Base-by-base conservation (phyloP, 768 basidiomycete genomes). In the Mycena amicta region DNA sequence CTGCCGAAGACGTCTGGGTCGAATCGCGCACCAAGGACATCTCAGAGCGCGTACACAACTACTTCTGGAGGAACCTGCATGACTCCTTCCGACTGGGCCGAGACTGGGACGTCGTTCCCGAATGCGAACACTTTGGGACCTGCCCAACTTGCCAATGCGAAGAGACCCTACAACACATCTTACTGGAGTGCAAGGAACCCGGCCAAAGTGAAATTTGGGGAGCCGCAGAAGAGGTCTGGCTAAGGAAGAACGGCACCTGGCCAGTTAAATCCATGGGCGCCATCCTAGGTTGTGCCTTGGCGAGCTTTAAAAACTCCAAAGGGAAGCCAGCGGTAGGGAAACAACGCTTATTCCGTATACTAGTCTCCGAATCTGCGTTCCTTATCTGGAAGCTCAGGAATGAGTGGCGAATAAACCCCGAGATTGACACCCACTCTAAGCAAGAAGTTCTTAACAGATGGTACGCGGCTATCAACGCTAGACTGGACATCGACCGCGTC, bases 21-120 rank as follows among this genome's bases (percentile, higher is more conserved):
- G 22, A 18, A 18, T 13, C n/a, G 15, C 4, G 26, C 4, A 4
- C 15, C 49, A 50, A 50, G 29, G 33, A 53, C 5, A 13, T 49
- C 22, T 52, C 50, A 11, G 23, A 23, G 4, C n/a, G 27, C 22
- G 3, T 27, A n/a, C 13, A 13, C 2, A 15, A 55, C 15, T 55
- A 43, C 40, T 45, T 61, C 3, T 64, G 59, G 59, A 60, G 49
- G 45, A 37, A 40, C 3, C 41, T 64, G 26, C 63, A 61, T 27
- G 53, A 61, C 40, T 54, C 63, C 18, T 57, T 57, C 37, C 56
- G 52, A 30, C 27, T 64, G 8, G 63, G 63, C 15, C 15, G 31
- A 16, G 50, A 64, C 6, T 64, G 61, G 61, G 20, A 26, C 8
- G 51, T 47, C 13, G 40, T 50, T 0, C 43, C 55, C 25, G 55